Base-by-base conservation (phyloP, 352 stramenopile species). In the Globisporangium acanthophoron region DNA sequence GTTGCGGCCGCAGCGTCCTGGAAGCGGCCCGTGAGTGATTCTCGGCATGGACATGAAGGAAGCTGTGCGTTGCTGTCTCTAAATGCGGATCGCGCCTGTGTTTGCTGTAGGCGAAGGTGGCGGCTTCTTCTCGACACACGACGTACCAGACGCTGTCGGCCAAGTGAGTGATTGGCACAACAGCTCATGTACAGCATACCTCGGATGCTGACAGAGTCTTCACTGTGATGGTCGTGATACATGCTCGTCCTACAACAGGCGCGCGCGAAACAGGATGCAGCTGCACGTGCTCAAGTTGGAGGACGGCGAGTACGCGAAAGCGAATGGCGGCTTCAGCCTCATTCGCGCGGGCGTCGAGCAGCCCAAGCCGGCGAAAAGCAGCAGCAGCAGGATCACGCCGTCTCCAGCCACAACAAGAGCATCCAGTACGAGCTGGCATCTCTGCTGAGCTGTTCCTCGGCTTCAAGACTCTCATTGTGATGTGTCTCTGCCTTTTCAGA, bases 291-390 rank as follows among this genome's bases (percentile, higher is more conserved):
- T 90, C 6, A 67, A 67, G 15, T 52, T 92, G 13, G 76, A 88
- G 51, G 82, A 88, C 35, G 78, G 82, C 18, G 76, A 86, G 61
- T 92, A 90, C 59, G 59, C 74, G n/a, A 92, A 89, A 55, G 76
- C 70, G 0, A 84, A 82, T 44, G 80, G 78, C 51, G 82, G 82
- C 18, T 90, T 88, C 55, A 85, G 74, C 62, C 77, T 92, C 54
- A 66, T 90, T 12, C 78, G 82, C 5, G 70, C 78, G 1, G 78
- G 71, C 29, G 67, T 80, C 15, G 82, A 78, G 56, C 80, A 56
- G 20, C 65, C 54, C 8, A 70, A 64, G 45, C 45, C 56, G 1
- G 41, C 43, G 8, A 27, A 27, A 35, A 9, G 5, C 31, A 9
- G 31, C 31, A 35, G 31, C 31, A 18, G 45, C 8, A 27, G 21